phyloP scores from a whole-genome alignment of 169 alveolate genomes.

The Cryptosporidium sp. region DNA sequence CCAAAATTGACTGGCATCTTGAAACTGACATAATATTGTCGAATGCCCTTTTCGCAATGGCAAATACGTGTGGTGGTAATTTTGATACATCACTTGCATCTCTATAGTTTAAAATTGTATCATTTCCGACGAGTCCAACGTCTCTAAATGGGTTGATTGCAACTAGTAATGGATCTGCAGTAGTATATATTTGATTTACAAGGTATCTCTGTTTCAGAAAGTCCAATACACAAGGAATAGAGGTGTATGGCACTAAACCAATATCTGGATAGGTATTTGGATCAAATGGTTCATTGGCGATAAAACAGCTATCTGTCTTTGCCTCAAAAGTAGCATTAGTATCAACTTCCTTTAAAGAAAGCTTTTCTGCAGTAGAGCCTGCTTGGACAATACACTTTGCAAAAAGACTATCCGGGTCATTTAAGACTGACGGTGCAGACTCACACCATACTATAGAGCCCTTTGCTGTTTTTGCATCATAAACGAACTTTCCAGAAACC shows the following conservation, averaged over 20 bases:
- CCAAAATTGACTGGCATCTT: constrained; percentile 91
- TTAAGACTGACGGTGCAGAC: constrained; percentile 89
- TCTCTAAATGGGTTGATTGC: constrained; percentile 92
- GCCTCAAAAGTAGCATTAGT: constrained; percentile 88
- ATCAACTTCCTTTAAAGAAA: constrained; percentile 87
- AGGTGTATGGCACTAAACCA: constrained; percentile 89
- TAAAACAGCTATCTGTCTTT: constrained; percentile 87
- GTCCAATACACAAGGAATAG: constrained; percentile 89
- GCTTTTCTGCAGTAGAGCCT: constrained; percentile 85
- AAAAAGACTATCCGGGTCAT: constrained; percentile 89
- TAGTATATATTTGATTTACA: constrained; percentile 89
- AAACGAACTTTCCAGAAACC: constrained; percentile 73
- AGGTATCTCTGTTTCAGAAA: constrained; percentile 85
- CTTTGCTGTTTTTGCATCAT: constrained; percentile 78
- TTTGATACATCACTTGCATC: constrained; percentile 83
- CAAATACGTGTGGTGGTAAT: constrained; percentile 89
- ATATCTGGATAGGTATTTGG: constrained; percentile 92
- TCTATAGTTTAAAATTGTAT: constrained; percentile 84
- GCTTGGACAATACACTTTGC: constrained; percentile 91
- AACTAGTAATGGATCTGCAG: constrained; percentile 92
- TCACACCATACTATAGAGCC: constrained; percentile 92
- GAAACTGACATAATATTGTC: constrained; percentile 81
- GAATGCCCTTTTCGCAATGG: constrained; percentile 89
- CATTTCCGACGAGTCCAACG: constrained; percentile 89
- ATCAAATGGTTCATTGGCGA: constrained; percentile 88